Evolutionary conservation across 352 stramenopile genomes (phyloP).

Genomic region (Phytophthora chlamydospora): DNA sequence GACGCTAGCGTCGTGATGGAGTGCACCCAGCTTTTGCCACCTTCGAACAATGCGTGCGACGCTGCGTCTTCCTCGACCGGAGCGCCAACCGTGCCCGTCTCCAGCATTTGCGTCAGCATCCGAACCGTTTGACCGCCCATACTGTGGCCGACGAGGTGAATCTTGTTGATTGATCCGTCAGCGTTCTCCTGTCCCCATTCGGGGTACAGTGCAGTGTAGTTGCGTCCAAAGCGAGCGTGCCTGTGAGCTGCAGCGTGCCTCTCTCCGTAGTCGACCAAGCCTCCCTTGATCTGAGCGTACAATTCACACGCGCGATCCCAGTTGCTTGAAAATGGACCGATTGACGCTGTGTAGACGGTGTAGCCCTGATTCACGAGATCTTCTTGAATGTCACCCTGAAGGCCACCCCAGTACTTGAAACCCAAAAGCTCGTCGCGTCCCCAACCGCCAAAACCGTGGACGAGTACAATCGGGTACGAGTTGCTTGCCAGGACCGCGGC

Average conservation of each 20-base stretch:
- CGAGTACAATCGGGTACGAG: constrained; percentile 47
- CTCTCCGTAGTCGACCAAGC: constrained; percentile 44
- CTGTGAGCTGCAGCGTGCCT: constrained; percentile 35
- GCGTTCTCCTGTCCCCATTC: constrained; percentile 44
- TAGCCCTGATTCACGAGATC: constrained; percentile 39
- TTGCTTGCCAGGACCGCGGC: constrained; percentile 21
- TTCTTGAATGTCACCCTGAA: constrained; percentile 41
- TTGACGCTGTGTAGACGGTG: constrained; percentile 42
- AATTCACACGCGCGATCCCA: constrained; percentile 59
- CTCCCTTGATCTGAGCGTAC: constrained; percentile 60
- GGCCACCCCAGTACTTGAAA: constrained; percentile 47
- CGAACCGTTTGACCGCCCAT: constrained; percentile 72
- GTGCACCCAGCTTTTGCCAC: constrained; percentile 53
- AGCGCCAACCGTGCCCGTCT: constrained; percentile 42
- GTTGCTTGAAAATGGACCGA: constrained; percentile 56
- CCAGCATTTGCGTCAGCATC: constrained; percentile 62
- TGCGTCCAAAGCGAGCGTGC: constrained; percentile 37
- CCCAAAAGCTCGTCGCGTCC: constrained; percentile 35
- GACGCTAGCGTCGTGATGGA: constrained; percentile 57
- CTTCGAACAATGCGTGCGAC: constrained; percentile 42
- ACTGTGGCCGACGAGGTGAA: constrained; percentile 67
- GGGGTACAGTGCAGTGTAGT: constrained; percentile 50
- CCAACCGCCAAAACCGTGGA: constrained; percentile 50
- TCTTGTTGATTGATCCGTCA: constrained; percentile 50
- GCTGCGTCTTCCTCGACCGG: constrained; percentile 24